phyloP scores from a whole-genome alignment of 768 basidiomycete genomes.

The Trametes punicea region DNA sequence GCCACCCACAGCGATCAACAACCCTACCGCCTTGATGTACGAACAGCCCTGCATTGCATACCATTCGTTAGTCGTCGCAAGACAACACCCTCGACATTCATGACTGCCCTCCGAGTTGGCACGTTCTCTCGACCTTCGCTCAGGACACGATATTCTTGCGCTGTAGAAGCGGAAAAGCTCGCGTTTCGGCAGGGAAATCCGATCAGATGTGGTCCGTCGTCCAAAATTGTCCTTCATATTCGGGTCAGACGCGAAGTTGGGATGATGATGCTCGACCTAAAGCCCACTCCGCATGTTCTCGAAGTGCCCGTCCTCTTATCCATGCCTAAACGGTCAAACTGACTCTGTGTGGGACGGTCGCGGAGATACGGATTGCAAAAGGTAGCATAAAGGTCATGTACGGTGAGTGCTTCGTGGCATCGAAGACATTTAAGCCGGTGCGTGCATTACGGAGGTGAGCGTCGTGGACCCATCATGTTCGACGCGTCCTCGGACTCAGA shows the following conservation, averaged over 20 bases:
- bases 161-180: not conserved
- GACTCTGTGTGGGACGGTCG: constrained; percentile 9
- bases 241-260: not conserved
- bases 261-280: constrained; percentile 3
- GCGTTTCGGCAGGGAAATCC: not conserved
- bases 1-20: too few species aligned
- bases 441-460: not conserved
- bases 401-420: not conserved
- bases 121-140: too few species aligned
- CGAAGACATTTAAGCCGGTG: not conserved
- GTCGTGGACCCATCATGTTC: not conserved
- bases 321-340: not conserved
- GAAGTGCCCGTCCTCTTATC: not conserved
- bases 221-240: not conserved
- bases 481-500: constrained; percentile 10
- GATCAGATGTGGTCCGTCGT: not conserved
- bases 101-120: too few species aligned
- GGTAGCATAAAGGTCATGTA: too few species aligned
- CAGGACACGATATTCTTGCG: not conserved
- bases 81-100: too few species aligned
- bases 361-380: not conserved
- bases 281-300: constrained; percentile 2
- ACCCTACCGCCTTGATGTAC: too few species aligned
- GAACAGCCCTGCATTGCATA: too few species aligned
- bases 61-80: too few species aligned